Evolutionary conservation across 73 alveolate genomes (phyloP).

Genomic region (Stentor roeselii): DNA sequence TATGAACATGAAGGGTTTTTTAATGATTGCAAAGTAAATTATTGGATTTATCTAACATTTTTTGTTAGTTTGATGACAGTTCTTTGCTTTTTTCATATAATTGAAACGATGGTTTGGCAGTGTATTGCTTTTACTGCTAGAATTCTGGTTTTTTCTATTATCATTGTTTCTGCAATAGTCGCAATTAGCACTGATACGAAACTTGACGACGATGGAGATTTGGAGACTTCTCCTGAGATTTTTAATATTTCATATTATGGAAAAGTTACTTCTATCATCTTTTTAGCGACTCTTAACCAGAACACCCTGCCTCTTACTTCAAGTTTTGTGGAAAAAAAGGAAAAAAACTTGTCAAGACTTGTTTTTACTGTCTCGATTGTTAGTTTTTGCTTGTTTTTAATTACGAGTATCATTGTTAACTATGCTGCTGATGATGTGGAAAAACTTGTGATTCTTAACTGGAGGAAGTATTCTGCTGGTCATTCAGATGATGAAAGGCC

Average conservation of each 20-base stretch:
- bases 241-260: not conserved
- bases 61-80: not conserved
- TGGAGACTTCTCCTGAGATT: not conserved
- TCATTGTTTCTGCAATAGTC: not conserved
- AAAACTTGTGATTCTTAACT: not conserved
- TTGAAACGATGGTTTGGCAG: not conserved
- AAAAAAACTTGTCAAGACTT: not conserved
- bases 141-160: not conserved
- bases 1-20: not conserved
- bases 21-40: not conserved
- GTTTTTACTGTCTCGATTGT: not conserved
- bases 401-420: not conserved
- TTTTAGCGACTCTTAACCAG: not conserved
- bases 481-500: not conserved
- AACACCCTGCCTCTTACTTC: not conserved
- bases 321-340: not conserved
- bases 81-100: not conserved
- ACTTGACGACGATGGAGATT: not conserved
- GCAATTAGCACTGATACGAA: not conserved
- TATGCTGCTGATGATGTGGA: not conserved
- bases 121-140: not conserved
- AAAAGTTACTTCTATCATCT: not conserved
- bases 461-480: conserved; percentile 15
- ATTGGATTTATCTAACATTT: not conserved
- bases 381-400: too few relatives aligned